Conservation (phyloP, 192 early-diverging fungal genomes). For the Entophlyctis luteolus region DNA sequence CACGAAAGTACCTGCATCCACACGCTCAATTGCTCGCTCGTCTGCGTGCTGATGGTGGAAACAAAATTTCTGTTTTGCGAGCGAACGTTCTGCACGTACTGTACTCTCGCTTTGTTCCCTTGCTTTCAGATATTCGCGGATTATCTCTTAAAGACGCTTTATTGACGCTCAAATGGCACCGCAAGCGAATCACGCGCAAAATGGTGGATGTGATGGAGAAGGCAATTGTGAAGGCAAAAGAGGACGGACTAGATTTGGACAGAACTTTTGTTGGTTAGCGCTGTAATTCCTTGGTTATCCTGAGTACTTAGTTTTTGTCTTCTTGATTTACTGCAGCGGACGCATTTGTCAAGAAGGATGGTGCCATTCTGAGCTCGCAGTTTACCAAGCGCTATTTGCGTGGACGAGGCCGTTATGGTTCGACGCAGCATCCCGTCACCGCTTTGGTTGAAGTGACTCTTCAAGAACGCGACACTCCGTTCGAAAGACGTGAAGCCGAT, state of each 20-base stretch:
- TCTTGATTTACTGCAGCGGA: constrained; percentile 31
- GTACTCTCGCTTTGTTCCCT: constrained; percentile 40
- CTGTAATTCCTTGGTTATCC: not conserved
- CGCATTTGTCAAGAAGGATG: constrained; percentile 35
- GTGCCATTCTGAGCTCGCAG: constrained; percentile 28
- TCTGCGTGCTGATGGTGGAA: constrained; percentile 38
- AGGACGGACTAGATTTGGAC: constrained; percentile 36
- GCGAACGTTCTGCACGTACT: constrained; percentile 39
- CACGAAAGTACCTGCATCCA: not conserved
- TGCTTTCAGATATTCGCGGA: constrained; percentile 41
- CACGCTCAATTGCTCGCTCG: constrained; percentile 32
- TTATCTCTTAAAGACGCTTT: constrained; percentile 41
- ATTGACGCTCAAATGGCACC: constrained; percentile 34
- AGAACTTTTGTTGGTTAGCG: constrained; percentile 48
- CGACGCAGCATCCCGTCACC: constrained; percentile 40
- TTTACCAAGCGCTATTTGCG: constrained; percentile 33
- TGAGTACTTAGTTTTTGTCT: not conserved
- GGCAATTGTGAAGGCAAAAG: constrained; percentile 41
- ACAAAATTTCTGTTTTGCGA: constrained; percentile 30
- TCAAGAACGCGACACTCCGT: constrained; percentile 42
- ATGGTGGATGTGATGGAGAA: constrained; percentile 31
- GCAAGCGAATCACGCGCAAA: constrained; percentile 33
- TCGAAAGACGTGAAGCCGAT: constrained; percentile 25
- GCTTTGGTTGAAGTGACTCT: constrained; percentile 41
- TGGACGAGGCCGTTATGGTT: constrained; percentile 48